Percentiles rank a stretch among this genome's conserved stretches.
phyloP scores from a whole-genome alignment of 78 protist genomes.

The Speleostelium caveatum region DNA sequence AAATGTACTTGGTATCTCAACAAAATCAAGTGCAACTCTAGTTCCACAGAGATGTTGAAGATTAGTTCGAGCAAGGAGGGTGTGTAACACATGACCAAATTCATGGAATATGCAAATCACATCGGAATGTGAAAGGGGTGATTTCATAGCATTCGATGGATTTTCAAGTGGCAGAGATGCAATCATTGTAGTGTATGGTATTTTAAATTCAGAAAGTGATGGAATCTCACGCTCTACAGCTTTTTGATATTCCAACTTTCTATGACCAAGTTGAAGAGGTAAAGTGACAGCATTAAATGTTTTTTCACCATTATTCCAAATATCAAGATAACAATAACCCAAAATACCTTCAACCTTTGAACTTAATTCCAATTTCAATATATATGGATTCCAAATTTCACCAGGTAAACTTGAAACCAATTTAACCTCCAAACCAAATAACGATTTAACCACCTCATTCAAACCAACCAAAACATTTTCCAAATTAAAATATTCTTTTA shows the following conservation, averaged over 20 bases:
- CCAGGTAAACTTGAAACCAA: conserved; percentile 21
- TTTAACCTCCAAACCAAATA: conserved; percentile 27
- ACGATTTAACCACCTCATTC: background rate
- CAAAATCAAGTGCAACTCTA: conserved; percentile 73
- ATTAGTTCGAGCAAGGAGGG: conserved; percentile 26
- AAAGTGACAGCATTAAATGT: background rate
- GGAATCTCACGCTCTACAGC: background rate
- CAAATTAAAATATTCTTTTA: conserved; percentile 21
- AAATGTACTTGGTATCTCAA: conserved; percentile 79
- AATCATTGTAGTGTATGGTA: conserved; percentile 25
- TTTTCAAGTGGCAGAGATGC: conserved; percentile 6
- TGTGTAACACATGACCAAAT: conserved; percentile 59
- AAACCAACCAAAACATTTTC: conserved; percentile 61
- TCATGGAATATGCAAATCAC: conserved; percentile 56
- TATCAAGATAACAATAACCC: conserved; percentile 45
- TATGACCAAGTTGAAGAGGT: conserved; percentile 19
- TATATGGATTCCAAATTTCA: conserved; percentile 36
- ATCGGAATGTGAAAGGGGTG: background rate
- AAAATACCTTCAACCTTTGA: conserved; percentile 17
- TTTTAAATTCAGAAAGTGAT: background rate
- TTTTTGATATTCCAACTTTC: background rate
- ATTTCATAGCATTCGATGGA: background rate
- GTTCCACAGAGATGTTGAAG: conserved; percentile 80
- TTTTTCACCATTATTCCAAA: conserved; percentile 19
- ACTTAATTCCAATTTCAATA: conserved; percentile 11